Evolutionary conservation across 2,329 filamentous ascomycete genomes (phyloP).

Genomic region (Botrytis hyacinthi): DNA sequence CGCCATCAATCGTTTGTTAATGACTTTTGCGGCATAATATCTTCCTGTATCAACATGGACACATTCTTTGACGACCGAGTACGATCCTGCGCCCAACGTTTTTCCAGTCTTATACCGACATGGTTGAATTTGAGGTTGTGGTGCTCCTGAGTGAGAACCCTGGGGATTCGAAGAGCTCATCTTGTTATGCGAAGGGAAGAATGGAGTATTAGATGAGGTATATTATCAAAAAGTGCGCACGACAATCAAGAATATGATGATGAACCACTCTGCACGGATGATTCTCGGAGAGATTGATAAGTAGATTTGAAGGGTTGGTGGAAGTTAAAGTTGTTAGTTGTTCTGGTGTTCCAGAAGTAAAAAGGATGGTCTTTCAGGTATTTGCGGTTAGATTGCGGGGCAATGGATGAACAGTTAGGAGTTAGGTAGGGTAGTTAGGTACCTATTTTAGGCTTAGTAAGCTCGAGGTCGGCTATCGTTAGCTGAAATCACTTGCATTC

Average conservation of each 20-base stretch:
- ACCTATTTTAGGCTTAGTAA: background rate
- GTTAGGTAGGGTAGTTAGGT: too few species aligned
- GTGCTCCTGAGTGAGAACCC: slow-evolving; percentile 25
- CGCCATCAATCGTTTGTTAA: slow-evolving; percentile 98
- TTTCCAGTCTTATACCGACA: slow-evolving; percentile 99
- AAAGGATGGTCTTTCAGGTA: background rate
- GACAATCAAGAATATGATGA: background rate
- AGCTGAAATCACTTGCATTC: background rate
- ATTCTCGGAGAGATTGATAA: background rate
- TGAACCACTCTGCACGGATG: background rate
- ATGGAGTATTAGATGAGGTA: background rate
- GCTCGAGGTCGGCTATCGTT: background rate
- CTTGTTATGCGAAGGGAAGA: background rate
- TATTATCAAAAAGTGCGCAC: background rate
- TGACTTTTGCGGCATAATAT: slow-evolving; percentile 98
- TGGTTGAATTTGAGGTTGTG: slow-evolving; percentile 63
- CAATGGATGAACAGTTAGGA: background rate
- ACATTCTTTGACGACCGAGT: slow-evolving; percentile 98
- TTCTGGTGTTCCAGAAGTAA: background rate
- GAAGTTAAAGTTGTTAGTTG: background rate
- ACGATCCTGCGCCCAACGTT: slow-evolving; percentile 92
- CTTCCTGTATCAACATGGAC: slow-evolving; percentile 96
- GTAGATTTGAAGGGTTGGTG: background rate
- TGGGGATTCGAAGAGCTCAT: slow-evolving; percentile 13
- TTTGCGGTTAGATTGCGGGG: background rate